Percentiles rank a stretch among this genome's conserved stretches.
These are phyloP conservation scores for Rubia yunnanensis DNA, from an alignment of 257 asterid genomes.

Conservation along the genomic window DNA sequence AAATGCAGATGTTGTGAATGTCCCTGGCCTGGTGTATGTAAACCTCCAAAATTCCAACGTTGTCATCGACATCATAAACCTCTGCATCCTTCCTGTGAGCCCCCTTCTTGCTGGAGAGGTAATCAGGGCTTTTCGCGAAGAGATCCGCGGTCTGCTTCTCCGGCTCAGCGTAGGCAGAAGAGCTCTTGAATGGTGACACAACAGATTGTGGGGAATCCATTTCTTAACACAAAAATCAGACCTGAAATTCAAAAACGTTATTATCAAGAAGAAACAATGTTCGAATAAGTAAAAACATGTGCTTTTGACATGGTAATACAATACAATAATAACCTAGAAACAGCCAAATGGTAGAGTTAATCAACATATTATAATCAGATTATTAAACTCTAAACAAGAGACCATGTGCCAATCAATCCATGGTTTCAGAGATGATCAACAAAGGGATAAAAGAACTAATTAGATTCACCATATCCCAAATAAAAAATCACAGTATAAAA, in stretches of 20 bases:
- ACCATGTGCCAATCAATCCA: background rate
- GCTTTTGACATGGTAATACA: too few relatives aligned
- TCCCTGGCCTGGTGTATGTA: conserved; percentile 82
- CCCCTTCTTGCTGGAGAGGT: conserved; percentile 24
- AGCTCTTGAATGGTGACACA: conserved; percentile 69
- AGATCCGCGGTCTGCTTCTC: conserved; percentile 44
- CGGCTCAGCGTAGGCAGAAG: conserved; percentile 37
- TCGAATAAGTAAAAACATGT: too few relatives aligned
- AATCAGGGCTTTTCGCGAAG: conserved; percentile 23
- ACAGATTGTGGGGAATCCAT: conserved; percentile 97
- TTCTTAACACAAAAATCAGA: conserved; percentile 19
- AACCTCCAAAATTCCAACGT: conserved; percentile 67
- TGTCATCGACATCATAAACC: conserved; percentile 26
- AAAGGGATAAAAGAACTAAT: background rate
- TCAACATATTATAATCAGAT: background rate
- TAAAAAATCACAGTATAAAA: background rate
- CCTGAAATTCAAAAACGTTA: conserved; percentile 20
- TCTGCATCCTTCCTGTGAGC: conserved; percentile 29
- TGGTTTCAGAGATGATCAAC: background rate
- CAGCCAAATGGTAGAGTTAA: background rate
- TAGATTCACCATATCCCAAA: background rate
- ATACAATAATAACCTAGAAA: background rate
- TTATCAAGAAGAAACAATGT: background rate
- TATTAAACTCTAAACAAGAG: background rate
- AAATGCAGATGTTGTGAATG: conserved; percentile 92